These are phyloP conservation scores for Chalciporus pseudorubinellus DNA, from an alignment of 768 basidiomycete species.

Conservation along the genomic window DNA sequence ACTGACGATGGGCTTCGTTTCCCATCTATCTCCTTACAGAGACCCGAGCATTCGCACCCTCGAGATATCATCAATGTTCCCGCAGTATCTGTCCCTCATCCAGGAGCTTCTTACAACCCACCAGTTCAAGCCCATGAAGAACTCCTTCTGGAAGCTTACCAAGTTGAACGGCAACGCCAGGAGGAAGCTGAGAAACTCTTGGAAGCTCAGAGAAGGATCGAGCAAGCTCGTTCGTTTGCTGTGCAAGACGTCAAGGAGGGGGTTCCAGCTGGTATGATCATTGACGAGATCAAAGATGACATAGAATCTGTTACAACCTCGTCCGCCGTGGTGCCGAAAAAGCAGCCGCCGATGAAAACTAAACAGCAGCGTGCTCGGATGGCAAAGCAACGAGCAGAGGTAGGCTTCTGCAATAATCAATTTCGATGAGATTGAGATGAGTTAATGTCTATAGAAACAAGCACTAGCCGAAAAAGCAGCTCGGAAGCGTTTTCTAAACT, in stretches of 20 bases:
- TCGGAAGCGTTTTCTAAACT: slow-evolving; percentile 58
- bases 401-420: slow-evolving; percentile 27
- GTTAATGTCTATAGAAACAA: slow-evolving; percentile 48
- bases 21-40: slow-evolving; percentile 32
- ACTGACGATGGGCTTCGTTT: neutral
- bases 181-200: slow-evolving; percentile 52
- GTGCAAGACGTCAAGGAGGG: slow-evolving; percentile 32
- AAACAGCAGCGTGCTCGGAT: slow-evolving; percentile 70
- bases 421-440: neutral
- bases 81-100: slow-evolving; percentile 70
- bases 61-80: slow-evolving; percentile 57
- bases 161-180: slow-evolving; percentile 58
- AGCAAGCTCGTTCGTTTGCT: slow-evolving; percentile 40
- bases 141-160: slow-evolving; percentile 65
- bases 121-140: slow-evolving; percentile 67
- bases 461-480: slow-evolving; percentile 56
- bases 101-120: slow-evolving; percentile 90
- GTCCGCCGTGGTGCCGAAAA: slow-evolving; percentile 37
- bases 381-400: slow-evolving; percentile 61
- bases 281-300: slow-evolving; percentile 46
- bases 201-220: slow-evolving; percentile 54
- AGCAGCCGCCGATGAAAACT: slow-evolving; percentile 48
- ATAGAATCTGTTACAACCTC: slow-evolving; percentile 35
- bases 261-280: slow-evolving; percentile 62
- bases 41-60: slow-evolving; percentile 46